Percentiles rank a stretch among this genome's conserved stretches.
Conservation (phyloP, 495 filamentous ascomycete genomes). For the Neurospora cerealis region DNA sequence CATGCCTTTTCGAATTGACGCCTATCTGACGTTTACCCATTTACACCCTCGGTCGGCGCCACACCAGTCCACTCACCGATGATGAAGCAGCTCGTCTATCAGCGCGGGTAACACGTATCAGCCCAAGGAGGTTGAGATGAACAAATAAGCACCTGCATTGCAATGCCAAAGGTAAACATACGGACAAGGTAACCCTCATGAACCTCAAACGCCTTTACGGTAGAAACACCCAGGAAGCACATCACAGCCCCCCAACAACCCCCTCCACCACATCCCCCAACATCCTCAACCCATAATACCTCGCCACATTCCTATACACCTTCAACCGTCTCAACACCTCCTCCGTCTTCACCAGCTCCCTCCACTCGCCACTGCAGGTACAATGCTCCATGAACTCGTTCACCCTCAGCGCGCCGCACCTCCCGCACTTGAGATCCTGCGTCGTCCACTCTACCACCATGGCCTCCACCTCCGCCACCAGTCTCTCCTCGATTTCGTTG, state of each 20-base stretch:
- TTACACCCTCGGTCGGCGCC: neutral
- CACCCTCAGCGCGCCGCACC: slow-evolving; percentile 54
- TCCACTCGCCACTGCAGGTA: slow-evolving; percentile 80
- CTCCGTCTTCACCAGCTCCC: slow-evolving; percentile 55
- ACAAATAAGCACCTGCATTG: neutral
- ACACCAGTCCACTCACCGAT: neutral
- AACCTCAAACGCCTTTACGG: neutral
- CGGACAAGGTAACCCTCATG: neutral
- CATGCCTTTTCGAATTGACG: neutral
- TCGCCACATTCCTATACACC: slow-evolving; percentile 64
- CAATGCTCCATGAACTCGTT: slow-evolving; percentile 98
- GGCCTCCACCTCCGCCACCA: slow-evolving; percentile 68
- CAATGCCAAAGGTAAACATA: neutral
- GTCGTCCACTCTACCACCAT: slow-evolving; percentile 70
- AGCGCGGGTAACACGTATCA: neutral
- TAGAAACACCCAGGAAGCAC: neutral
- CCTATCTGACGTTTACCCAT: neutral
- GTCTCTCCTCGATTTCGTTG: slow-evolving; percentile 69
- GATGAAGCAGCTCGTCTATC: neutral
- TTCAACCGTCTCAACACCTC: slow-evolving; percentile 54
- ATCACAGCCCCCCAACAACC: slow-evolving; percentile 34
- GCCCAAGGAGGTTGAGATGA: neutral
- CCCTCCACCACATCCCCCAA: slow-evolving; percentile 62
- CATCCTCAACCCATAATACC: slow-evolving; percentile 71
- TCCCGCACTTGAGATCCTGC: slow-evolving; percentile 80